These are phyloP conservation scores for Pythium rhizo-oryzae DNA, from an alignment of 352 stramenopile species.

Conservation along the genomic window DNA sequence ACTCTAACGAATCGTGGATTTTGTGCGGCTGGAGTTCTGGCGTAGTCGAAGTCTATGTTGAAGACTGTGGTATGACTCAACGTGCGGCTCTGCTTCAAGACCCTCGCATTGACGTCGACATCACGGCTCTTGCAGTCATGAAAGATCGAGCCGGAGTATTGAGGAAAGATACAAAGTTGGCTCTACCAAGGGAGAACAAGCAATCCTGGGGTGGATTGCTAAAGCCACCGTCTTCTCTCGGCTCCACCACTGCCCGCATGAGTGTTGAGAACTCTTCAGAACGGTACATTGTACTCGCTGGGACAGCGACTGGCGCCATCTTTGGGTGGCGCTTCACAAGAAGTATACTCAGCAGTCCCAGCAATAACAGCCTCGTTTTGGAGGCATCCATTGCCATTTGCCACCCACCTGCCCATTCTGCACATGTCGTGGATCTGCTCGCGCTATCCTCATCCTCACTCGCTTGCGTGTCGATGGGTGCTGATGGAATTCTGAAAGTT, in stretches of 20 bases:
- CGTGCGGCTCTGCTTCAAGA: conserved; percentile 52
- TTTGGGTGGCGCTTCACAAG: conserved; percentile 13
- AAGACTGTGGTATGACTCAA: conserved; percentile 8
- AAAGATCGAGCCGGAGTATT: not conserved
- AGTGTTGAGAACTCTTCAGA: not conserved
- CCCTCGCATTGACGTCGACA: conserved; percentile 38
- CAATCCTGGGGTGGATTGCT: conserved; percentile 21
- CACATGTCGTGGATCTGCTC: conserved; percentile 42
- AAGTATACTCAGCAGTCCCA: not conserved
- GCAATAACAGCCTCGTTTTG: conserved; percentile 5
- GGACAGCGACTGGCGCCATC: conserved; percentile 19
- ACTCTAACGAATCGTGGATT: conserved; percentile 31
- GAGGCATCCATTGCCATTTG: conserved; percentile 12
- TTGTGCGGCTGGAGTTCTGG: conserved; percentile 56
- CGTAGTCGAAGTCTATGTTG: conserved; percentile 45
- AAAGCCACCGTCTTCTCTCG: not conserved
- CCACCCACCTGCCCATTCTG: conserved; percentile 42
- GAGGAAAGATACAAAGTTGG: not conserved
- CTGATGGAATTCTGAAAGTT: conserved; percentile 63
- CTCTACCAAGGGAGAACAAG: not conserved
- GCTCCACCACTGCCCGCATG: not conserved
- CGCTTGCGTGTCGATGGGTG: conserved; percentile 43
- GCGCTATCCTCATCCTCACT: not conserved
- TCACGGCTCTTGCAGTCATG: conserved; percentile 37
- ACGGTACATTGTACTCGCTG: conserved; percentile 12